Evolutionary conservation across 2,329 filamentous ascomycete species (phyloP), one percentile per base, ranked within the genome.

Genomic region (Xylaria sp.): DNA sequence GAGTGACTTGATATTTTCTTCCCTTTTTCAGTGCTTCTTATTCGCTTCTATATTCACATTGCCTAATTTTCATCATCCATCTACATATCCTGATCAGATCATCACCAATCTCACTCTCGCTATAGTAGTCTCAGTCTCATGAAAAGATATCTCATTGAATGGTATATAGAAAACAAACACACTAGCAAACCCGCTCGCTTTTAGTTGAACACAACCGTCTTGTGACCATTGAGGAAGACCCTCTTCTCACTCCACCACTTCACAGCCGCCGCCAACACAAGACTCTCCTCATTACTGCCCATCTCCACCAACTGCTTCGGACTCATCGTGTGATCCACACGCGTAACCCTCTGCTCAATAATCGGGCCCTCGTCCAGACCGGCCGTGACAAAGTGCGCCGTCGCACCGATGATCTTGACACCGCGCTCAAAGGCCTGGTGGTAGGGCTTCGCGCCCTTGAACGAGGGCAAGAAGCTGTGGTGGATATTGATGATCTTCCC

Each of bases 401-500:
- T 92, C 23, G 90, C 90, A 60, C 90, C 90, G 59, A 92, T 92
- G 67, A 94, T 93, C 82, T 94, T 94, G 66, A 94, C 90, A 61
- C 90, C 90, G 34, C 90, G 84, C 64, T 93, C 90, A 71, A 89
- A 92, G 6, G 90, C 90, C 79, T 94, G 90, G 75, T 93, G 90
- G 76, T 94, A 94, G 2, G 90, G 90, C 76, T 91, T 91, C 35
- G 90, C 90, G 62, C 90, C 90, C 81, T 94, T 94, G 83, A 94
- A 94, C 8, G 83, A 87, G 0, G 90, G 90, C 80, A 94, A 74
- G 83, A 94, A 94, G 67, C 84, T 88, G 78, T 94, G 90, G 77
- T 94, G 90, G 75, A 94, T 93, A 78, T 94, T 94, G 87, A 94
- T 93, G 77, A 94, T 94, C 72, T 85, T 86, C 60, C 90, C 90